These are phyloP conservation scores for Puccinia horiana DNA, from an alignment of 1,284 basidiomycete species.

Conservation along the genomic window DNA sequence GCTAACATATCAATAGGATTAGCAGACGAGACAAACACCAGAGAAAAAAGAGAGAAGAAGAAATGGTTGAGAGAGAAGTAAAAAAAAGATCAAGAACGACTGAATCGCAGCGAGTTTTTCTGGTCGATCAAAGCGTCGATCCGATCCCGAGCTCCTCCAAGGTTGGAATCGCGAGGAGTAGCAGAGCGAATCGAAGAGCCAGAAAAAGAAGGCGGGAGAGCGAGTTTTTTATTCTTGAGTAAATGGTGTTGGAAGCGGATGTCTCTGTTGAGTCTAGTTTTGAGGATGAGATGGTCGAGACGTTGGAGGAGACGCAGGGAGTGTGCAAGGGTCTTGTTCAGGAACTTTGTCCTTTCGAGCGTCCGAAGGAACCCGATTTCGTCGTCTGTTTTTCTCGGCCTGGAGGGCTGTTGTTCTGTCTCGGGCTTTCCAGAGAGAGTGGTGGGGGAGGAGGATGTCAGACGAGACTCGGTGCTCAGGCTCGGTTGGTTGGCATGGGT, in stretches of 20 bases:
- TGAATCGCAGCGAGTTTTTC: background rate
- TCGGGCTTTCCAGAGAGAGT: background rate
- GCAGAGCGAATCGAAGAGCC: background rate
- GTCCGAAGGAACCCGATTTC: background rate
- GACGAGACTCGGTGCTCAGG: background rate
- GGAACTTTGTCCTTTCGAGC: slow-evolving; percentile 24
- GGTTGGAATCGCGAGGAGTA: background rate
- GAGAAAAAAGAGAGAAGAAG: background rate
- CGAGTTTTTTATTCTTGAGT: background rate
- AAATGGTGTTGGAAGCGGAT: slow-evolving; percentile 30
- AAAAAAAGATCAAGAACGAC: background rate
- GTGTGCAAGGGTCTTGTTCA: slow-evolving; percentile 25
- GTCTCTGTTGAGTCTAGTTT: slow-evolving; percentile 2
- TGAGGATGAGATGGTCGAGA: slow-evolving; percentile 1
- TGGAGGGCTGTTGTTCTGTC: background rate
- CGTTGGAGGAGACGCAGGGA: background rate
- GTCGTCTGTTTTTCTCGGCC: background rate
- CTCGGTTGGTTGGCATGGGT: background rate
- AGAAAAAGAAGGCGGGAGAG: background rate
- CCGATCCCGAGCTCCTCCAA: background rate
- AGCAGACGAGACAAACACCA: no score
- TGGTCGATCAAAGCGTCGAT: background rate
- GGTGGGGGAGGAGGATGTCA: background rate
- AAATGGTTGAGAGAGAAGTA: background rate
- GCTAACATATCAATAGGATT: no score